Base-by-base conservation (phyloP, 2,329 filamentous ascomycete genomes). In the Spiromastix sp. region DNA sequence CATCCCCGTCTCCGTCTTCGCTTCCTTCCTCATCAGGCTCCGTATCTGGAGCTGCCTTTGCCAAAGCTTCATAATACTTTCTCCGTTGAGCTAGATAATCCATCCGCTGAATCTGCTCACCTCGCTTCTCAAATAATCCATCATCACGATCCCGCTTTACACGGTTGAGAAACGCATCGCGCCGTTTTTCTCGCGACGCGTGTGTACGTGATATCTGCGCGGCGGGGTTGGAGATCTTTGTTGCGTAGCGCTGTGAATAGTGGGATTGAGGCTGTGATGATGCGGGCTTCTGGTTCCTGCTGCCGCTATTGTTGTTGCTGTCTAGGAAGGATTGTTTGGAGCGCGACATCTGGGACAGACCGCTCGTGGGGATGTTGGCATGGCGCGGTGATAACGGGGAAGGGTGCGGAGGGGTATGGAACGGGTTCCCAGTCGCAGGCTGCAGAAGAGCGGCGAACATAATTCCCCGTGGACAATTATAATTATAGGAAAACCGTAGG, bases 51-150 rank as follows among this genome's bases (percentile, higher is more conserved):
- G 52, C 55, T 27, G 52, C 43, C 24, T 51, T 41, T 30, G 43
- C 46, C 59, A 63, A 62, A 17, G 36, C 41, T 42, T 61, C 59
- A 19, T 56, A 54, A 57, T 62, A 64, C 33, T 44, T 42, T 42
- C 50, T 52, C 48, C 55, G 51, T 46, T 56, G 60, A 36, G 48
- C 54, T 37, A 57, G 46, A 48, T 54, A 54, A 41, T 66, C 64
- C 58, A 55, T 60, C 44, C 48, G 59, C 52, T 55, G 58, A 39
- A 59, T 54, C 53, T 55, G 62, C 47, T 56, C 68, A 44, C 55
- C 61, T 43, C 52, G 59, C 43, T 48, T 50, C 41, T 60, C 55
- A 36, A 59, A 60, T 5, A 57, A 53, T 1, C 49, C 54, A 22
- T 50, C 47, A 10, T 64, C 59, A 19, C 63, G 58, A 27, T 56